phyloP scores from a whole-genome alignment of 164 flowering plant species.

The Pachysandra terminalis region DNA sequence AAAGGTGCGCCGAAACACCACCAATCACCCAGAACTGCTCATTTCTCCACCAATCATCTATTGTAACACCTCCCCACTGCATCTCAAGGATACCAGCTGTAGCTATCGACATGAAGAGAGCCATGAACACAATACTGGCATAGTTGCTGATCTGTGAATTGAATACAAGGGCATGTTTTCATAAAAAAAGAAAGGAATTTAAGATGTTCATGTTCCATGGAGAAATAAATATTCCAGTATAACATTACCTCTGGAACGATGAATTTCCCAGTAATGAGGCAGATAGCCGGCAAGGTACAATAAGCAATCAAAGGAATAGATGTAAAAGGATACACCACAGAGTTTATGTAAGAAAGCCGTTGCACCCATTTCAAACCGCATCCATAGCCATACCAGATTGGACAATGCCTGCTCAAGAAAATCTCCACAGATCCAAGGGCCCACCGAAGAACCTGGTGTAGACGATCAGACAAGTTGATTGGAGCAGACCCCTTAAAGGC shows the following conservation, averaged over 20 bases:
- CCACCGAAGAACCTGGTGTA: constrained; percentile 82
- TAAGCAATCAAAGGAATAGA: constrained; percentile 68
- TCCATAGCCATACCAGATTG: constrained; percentile 79
- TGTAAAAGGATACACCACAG: constrained; percentile 73
- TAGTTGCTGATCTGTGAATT: constrained; percentile 74
- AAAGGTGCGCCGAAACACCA: constrained; percentile 67
- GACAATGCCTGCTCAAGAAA: constrained; percentile 68
- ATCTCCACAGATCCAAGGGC: constrained; percentile 83
- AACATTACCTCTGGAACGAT: constrained; percentile 68
- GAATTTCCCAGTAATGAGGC: constrained; percentile 72
- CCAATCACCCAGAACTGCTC: constrained; percentile 93
- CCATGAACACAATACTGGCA: constrained; percentile 68
- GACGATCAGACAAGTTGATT: constrained; percentile 70
- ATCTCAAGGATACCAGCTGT: constrained; percentile 68
- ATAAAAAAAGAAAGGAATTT: neutral
- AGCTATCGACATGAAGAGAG: constrained; percentile 64
- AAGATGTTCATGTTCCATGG: neutral
- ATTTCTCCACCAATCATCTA: constrained; percentile 86
- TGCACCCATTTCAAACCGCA: constrained; percentile 68
- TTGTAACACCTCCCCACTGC: constrained; percentile 75
- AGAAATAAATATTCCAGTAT: neutral
- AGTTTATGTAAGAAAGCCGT: constrained; percentile 64
- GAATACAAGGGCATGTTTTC: constrained; percentile 3
- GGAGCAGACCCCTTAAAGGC: constrained; percentile 86
- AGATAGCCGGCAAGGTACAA: constrained; percentile 71